These are phyloP conservation scores for Setomelanomma holmii DNA, from an alignment of 2,329 filamentous ascomycete species.

Conservation along the genomic window DNA sequence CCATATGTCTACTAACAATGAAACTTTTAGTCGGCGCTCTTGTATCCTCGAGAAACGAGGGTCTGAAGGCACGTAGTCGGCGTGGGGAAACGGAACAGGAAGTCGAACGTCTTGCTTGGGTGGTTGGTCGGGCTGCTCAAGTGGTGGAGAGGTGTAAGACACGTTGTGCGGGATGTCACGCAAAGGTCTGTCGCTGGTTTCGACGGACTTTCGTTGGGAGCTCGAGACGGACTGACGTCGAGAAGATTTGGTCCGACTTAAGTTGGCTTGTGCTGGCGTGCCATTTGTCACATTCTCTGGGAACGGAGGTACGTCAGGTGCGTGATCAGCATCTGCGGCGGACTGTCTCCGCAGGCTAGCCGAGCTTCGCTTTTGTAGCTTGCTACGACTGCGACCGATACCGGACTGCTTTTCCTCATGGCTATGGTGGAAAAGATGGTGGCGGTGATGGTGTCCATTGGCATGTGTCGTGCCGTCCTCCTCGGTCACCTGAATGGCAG, in stretches of 20 bases:
- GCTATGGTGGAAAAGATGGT: slow-evolving; percentile 43
- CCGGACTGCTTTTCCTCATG: slow-evolving; percentile 43
- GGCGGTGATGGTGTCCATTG: slow-evolving; percentile 48
- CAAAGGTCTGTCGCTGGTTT: slow-evolving; percentile 46
- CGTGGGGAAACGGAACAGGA: slow-evolving; percentile 49
- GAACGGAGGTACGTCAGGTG: slow-evolving; percentile 32
- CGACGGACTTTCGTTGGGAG: slow-evolving; percentile 34
- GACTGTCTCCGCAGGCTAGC: slow-evolving; percentile 45
- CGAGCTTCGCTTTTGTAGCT: slow-evolving; percentile 48
- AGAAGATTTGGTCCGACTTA: slow-evolving; percentile 17
- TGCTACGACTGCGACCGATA: slow-evolving; percentile 47
- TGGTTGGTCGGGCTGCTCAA: slow-evolving; percentile 50
- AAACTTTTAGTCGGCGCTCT: slow-evolving; percentile 62
- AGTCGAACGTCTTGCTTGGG: slow-evolving; percentile 54
- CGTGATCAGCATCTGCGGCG: slow-evolving; percentile 23
- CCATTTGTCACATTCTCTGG: slow-evolving; percentile 29
- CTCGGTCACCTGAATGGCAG: slow-evolving; percentile 78
- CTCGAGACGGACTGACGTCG: slow-evolving; percentile 30
- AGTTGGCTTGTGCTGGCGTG: slow-evolving; percentile 18
- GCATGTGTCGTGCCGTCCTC: slow-evolving; percentile 57
- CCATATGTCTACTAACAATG: slow-evolving; percentile 80
- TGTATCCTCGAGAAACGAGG: slow-evolving; percentile 60
- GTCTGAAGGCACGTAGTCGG: slow-evolving; percentile 45
- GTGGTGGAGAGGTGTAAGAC: slow-evolving; percentile 45
- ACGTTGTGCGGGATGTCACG: slow-evolving; percentile 51